Base-by-base conservation (phyloP, 179 eudicot genomes). In the Spinacia oleracea region DNA sequence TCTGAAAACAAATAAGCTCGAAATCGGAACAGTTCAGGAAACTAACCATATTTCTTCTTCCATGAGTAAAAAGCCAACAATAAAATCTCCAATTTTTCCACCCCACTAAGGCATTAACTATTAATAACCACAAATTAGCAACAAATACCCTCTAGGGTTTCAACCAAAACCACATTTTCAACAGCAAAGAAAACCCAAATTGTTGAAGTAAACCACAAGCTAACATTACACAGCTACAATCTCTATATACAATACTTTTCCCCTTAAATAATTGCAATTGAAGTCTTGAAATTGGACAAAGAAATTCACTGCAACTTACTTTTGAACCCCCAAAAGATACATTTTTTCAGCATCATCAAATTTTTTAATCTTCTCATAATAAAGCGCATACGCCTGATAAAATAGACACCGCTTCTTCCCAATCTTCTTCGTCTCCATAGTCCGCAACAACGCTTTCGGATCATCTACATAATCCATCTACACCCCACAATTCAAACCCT, bases 381-480 rank as follows among this genome's bases (percentile, higher is more conserved):
- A 95, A 78, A 95, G 95, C 78, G 98, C 97, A 84, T 88, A 95
- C 0, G 98, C 98, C 79, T 91, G 90, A 69, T 95, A 95, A 77
- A 91, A 91, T 83, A 95, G 71, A 8, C 93, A 79, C 85, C 80
- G 84, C 82, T 87, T 93, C 70, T 68, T 56, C 80, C 98, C 98
- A 78, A 95, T 89, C 27, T 78, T 82, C 40, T 88, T 88, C 72
- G 35, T 75, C 83, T 95, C 97, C 98, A 95, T 95, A 12, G 84
- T 84, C 62, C 80, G 72, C 81, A 95, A 78, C 65, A 91, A 76
- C 48, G 87, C 92, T 78, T 84, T 93, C 10, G 98, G 97, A 58
- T 93, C 93, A 81, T 91, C 98, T 85, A 95, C 97, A 78, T 82
- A 95, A 85, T 95, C 98, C 98, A 95, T 90, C 98, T 95, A 83